A percentile compares a stretch with the other conserved stretches of the same genome.
phyloP scores from a whole-genome alignment of 2,329 filamentous ascomycete species.

The Penicillium sp. region DNA sequence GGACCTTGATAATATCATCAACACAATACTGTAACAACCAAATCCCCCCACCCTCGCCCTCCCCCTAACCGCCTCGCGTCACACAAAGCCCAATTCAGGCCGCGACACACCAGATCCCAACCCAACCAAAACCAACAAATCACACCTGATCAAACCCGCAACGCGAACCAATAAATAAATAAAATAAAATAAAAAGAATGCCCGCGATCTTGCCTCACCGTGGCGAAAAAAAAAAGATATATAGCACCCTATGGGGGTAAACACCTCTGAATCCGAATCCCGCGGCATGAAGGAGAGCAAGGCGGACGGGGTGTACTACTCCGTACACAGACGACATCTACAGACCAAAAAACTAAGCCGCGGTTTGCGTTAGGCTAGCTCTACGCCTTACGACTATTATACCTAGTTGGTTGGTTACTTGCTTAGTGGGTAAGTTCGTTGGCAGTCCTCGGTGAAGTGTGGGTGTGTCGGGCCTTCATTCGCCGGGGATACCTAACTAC shows the following conservation, averaged over 20 bases:
- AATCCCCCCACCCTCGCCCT: too few species aligned
- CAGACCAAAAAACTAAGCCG: not conserved
- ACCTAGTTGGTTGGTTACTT: not conserved
- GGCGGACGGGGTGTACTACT: not conserved
- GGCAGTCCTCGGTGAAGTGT: not conserved
- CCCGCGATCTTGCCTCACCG: not conserved
- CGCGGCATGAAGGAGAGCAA: not conserved
- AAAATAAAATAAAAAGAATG: too few species aligned
- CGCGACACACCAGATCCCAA: not conserved
- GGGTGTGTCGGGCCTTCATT: conserved; percentile 26
- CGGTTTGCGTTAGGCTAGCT: not conserved
- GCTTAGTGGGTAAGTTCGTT: not conserved
- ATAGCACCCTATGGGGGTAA: not conserved
- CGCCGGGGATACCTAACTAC: conserved; percentile 12
- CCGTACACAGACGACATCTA: not conserved
- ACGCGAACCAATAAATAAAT: not conserved
- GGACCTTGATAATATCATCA: not conserved
- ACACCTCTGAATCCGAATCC: not conserved
- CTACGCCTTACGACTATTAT: not conserved
- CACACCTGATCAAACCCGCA: not conserved
- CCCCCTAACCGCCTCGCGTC: not conserved
- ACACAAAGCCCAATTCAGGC: not conserved
- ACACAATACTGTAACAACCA: not conserved
- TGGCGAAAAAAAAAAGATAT: not conserved
- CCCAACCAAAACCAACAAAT: not conserved